Evolutionary conservation across 1,139 yeast genomes (phyloP), one percentile per base, ranked within the genome.

Genomic region (Tardiomyces depauwii): DNA sequence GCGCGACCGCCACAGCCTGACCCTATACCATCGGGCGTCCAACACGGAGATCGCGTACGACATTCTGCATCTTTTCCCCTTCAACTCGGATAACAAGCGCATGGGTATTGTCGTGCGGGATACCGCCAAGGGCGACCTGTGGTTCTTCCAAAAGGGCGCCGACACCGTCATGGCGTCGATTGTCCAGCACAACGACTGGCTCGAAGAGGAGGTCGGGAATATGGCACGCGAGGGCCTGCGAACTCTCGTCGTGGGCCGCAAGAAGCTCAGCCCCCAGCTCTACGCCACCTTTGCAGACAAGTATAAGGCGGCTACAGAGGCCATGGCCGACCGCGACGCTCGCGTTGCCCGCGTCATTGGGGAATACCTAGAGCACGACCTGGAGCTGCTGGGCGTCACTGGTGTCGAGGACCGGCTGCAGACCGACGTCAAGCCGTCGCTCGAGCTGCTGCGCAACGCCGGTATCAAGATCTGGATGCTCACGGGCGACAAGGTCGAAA

Each of bases 381-480:
- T 93, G 45, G 97, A 89, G 58, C 71, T 93, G 32, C 68, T 88
- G 46, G 99, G 98, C 0, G 70, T 93, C 45, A 93, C 98, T 0
- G 99, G 99, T 49, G 99, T 93, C 33, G 99, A 93, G 62, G 99
- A 93, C 63, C 85, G 87, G 58, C 72, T 93, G 44, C 99, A 93
- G 62, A 76, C 76, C 46, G 89, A 89, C 61, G 96, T 93, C 47
- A 91, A 89, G 62, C 77, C 94, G 0, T 86, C 96, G 0, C 81
- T 93, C 50, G 99, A 93, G 66, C 71, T 91, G 38, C 72, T 93
- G 53, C 74, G 98, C 55, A 91, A 93, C 66, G 99, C 98, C 0
- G 98, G 98, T 1, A 80, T 93, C 49, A 87, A 87, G 59, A 91
- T 93, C 45, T 93, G 99, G 99, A 93, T 93, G 98, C 71, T 93